phyloP scores from a whole-genome alignment of 2,329 filamentous ascomycete species.

The Harringtonia aguacate region DNA sequence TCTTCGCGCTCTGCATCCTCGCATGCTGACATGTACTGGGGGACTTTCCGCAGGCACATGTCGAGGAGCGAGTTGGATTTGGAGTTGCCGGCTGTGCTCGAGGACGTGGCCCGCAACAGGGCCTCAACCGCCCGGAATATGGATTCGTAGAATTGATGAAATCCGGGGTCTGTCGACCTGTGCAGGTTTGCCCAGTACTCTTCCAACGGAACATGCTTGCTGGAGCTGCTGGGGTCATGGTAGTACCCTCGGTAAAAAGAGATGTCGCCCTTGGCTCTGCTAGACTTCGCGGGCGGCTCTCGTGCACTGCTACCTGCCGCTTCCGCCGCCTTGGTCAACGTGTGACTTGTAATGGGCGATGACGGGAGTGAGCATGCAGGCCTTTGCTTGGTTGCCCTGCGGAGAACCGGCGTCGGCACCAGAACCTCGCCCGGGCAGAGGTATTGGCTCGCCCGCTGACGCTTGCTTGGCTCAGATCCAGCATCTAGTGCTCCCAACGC shows the following conservation, averaged over 20 bases:
- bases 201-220: slow-evolving; percentile 17
- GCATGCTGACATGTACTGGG: slow-evolving; percentile 34
- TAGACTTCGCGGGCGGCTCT: not conserved
- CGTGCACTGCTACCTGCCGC: not conserved
- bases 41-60: slow-evolving; percentile 37
- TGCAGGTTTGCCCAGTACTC: slow-evolving; percentile 24
- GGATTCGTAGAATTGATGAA: slow-evolving; percentile 29
- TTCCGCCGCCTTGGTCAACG: not conserved
- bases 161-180: slow-evolving; percentile 16
- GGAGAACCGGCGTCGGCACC: slow-evolving; percentile 21
- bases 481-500: not conserved
- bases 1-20: slow-evolving; percentile 29
- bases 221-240: not conserved
- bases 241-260: slow-evolving; percentile 3
- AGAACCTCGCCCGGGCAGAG: slow-evolving; percentile 14
- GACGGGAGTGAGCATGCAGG: slow-evolving; percentile 11
- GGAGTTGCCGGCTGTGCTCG: not conserved
- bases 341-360: slow-evolving; percentile 12
- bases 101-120: slow-evolving; percentile 29
- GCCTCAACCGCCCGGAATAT: slow-evolving; percentile 33
- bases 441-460: not conserved
- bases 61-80: slow-evolving; percentile 29
- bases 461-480: not conserved
- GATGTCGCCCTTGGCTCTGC: not conserved
- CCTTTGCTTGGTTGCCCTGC: slow-evolving; percentile 17